Percentiles rank a stretch among this genome's conserved stretches.
These are phyloP conservation scores for Apiotrichum brassicae DNA, from an alignment of 1,284 basidiomycete genomes.

Conservation along the genomic window DNA sequence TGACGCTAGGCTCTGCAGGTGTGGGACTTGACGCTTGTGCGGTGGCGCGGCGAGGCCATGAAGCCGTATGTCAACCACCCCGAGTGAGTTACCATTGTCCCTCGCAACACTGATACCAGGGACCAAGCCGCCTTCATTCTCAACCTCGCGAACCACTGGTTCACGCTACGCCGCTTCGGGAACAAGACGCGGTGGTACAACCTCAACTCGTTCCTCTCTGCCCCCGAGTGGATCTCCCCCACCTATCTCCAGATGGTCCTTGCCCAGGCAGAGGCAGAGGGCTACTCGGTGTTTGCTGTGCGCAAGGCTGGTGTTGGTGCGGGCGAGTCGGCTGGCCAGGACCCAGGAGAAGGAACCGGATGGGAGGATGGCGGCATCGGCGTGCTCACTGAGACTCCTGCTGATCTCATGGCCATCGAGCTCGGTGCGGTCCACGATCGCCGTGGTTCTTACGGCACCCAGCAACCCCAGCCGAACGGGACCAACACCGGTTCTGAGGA, in stretches of 20 bases:
- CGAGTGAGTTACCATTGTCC: constrained; percentile 54
- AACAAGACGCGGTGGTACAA: constrained; percentile 72
- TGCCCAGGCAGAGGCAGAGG: constrained; percentile 77
- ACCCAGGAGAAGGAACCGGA: constrained; percentile 29
- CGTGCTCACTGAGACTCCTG: constrained; percentile 37
- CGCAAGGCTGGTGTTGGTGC: constrained; percentile 35
- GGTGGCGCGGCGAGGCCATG: constrained; percentile 83
- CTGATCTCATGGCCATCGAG: constrained; percentile 38
- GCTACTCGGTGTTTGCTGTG: constrained; percentile 83
- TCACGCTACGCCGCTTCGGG: constrained; percentile 70
- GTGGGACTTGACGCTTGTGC: constrained; percentile 70
- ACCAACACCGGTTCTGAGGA: not conserved
- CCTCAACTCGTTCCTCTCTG: constrained; percentile 67
- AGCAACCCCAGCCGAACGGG: not conserved
- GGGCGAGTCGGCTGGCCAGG: constrained; percentile 7
- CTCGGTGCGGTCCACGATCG: constrained; percentile 37
- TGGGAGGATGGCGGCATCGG: constrained; percentile 42
- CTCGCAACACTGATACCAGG: constrained; percentile 46
- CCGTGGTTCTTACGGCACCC: constrained; percentile 8
- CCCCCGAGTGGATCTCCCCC: constrained; percentile 75
- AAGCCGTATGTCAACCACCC: constrained; percentile 65
- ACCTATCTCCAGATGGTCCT: constrained; percentile 79
- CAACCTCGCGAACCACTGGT: constrained; percentile 83
- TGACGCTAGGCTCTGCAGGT: constrained; percentile 59
- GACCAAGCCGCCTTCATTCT: constrained; percentile 81